Percentiles rank a stretch among this genome's conserved stretches.
Evolutionary conservation across 2,329 filamentous ascomycete genomes (phyloP).

Genomic region (Diaporthe nobilis): DNA sequence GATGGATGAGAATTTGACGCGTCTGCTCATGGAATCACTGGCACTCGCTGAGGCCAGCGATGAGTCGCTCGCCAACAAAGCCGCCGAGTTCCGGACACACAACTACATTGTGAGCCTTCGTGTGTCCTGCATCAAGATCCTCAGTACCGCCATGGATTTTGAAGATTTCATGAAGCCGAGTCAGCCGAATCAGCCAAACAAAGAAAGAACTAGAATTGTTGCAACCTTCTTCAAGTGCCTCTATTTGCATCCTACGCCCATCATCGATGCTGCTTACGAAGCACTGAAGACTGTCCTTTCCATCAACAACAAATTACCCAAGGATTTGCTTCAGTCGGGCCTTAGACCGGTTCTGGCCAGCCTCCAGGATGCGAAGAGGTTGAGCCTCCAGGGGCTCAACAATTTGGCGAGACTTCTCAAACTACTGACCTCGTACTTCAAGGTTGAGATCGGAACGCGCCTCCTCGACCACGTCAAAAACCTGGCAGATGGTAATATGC

Average conservation of each 20-base stretch:
- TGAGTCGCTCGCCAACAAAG: slow-evolving; percentile 92
- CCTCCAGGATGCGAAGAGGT: slow-evolving; percentile 90
- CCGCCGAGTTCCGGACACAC: slow-evolving; percentile 93
- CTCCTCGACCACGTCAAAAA: slow-evolving; percentile 95
- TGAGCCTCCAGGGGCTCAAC: slow-evolving; percentile 91
- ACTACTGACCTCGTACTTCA: slow-evolving; percentile 97
- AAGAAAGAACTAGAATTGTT: slow-evolving; percentile 81
- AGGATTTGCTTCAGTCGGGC: slow-evolving; percentile 94
- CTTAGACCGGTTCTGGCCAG: slow-evolving; percentile 96
- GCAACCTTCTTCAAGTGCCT: slow-evolving; percentile 98
- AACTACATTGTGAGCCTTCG: slow-evolving; percentile 92
- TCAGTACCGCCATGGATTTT: slow-evolving; percentile 94
- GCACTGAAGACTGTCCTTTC: slow-evolving; percentile 89
- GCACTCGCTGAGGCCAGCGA: slow-evolving; percentile 96
- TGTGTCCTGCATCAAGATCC: slow-evolving; percentile 91
- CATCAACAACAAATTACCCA: slow-evolving; percentile 91
- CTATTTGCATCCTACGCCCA: slow-evolving; percentile 92
- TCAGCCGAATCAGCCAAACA: slow-evolving; percentile 66
- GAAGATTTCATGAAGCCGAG: slow-evolving; percentile 86
- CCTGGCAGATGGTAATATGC: slow-evolving; percentile 82
- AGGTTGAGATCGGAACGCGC: slow-evolving; percentile 94
- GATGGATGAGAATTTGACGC: slow-evolving; percentile 92
- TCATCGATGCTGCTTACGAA: slow-evolving; percentile 93
- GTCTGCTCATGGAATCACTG: slow-evolving; percentile 92
- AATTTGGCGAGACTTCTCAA: slow-evolving; percentile 91